A percentile compares a stretch with the other conserved stretches of the same genome.
phyloP scores from a whole-genome alignment of 2,329 filamentous ascomycete genomes.

The Xylariaceae sp. region DNA sequence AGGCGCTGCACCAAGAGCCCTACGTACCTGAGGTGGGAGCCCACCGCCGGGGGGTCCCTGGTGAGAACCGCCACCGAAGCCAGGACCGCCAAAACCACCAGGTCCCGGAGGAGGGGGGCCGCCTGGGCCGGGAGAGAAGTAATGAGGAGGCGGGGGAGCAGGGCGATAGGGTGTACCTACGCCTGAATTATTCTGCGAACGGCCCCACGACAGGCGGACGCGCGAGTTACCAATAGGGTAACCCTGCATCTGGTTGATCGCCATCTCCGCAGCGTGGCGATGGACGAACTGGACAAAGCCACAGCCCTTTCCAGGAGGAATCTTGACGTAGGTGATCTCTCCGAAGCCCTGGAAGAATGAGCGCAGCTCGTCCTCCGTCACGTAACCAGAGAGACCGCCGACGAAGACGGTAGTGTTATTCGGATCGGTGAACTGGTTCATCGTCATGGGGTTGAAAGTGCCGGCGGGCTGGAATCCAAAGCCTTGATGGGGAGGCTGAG shows the following conservation, averaged over 20 bases:
- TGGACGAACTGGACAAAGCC: constrained; percentile 99
- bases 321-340: constrained; percentile 99
- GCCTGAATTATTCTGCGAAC: constrained; percentile 98
- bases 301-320: constrained; percentile 96
- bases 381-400: constrained; percentile 92
- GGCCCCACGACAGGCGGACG: constrained; percentile 94
- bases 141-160: constrained; percentile 54
- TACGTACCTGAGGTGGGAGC: constrained; percentile 30
- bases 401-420: constrained; percentile 99
- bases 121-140: constrained; percentile 28
- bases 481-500: constrained; percentile 38
- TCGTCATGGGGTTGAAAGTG: constrained; percentile 50
- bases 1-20: background rate
- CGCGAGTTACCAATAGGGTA: constrained; percentile 99
- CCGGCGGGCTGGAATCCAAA: constrained; percentile 34
- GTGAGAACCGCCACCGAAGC: constrained; percentile 23
- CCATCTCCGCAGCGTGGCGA: constrained; percentile 98
- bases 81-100: constrained; percentile 24
- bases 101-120: constrained; percentile 28
- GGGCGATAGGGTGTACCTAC: constrained; percentile 96
- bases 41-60: constrained; percentile 30
- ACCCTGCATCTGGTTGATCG: constrained; percentile 99
- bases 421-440: constrained; percentile 99
- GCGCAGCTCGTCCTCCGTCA: constrained; percentile 98
- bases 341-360: constrained; percentile 99